Evolutionary conservation across 306 rosid genomes (phyloP), one percentile per base, ranked within the genome.

Genomic region (Quercus wislizeni): DNA sequence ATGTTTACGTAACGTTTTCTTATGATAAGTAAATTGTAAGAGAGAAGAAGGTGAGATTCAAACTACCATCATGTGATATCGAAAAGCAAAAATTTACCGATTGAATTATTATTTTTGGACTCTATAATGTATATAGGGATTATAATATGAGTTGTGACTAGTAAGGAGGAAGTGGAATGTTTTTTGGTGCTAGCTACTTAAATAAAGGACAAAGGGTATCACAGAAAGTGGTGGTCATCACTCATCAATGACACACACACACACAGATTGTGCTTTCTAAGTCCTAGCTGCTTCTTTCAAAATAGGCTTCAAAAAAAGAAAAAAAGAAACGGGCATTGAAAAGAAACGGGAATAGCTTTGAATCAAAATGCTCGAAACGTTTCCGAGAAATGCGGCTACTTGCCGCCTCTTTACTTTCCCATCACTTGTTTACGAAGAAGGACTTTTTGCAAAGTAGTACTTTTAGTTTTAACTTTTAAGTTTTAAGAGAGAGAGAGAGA

Each of bases 351-450:
- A 73, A 64, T 13, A 25, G 64, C 35, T 33, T 8, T 20, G 67
- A 71, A 70, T 46, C 67, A 79, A 54, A 49, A 59, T 75, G 58
- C 62, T 76, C 83, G 86, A 87, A 89, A 86, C 89, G 94, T 87
- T 88, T 89, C 93, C 97, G 93, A 89, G 38, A 85, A 93, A 89
- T 89, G 91, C 93, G 98, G 92, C 92, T 87, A 77, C 95, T 91
- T 91, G 98, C 98, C 91, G 90, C 91, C 85, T 81, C 93, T 90
- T 90, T 90, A 87, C 85, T 88, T 85, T 88, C 83, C 79, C 79
- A 75, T 88, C 85, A 81, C 84, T 87, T 80, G 78, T 86, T 81
- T 76, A 77, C 78, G 64, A 30, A 28, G 31, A 61, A 25, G 6
- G 63, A 51, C 33, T 43, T 62, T 80, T 79, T 74, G 1, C 67